Evolutionary conservation across 345 rosid species (phyloP).

Genomic region (Capsella bursapastoris): DNA sequence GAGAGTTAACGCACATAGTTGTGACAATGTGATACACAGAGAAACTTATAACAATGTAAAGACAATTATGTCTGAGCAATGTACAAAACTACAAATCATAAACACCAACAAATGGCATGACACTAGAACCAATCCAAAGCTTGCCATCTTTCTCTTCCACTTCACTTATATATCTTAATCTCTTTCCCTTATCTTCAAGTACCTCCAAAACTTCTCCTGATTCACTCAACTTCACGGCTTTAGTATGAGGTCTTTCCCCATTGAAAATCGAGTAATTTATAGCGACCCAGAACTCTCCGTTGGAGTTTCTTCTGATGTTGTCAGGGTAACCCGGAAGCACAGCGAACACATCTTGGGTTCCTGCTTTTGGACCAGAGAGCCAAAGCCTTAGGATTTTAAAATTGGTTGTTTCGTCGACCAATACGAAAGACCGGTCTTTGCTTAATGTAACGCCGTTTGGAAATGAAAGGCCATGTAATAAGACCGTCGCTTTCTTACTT

Average conservation of each 20-base stretch:
- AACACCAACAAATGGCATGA: constrained; percentile 64
- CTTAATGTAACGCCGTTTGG: constrained; percentile 79
- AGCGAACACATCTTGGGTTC: constrained; percentile 51
- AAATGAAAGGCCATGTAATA: constrained; percentile 59
- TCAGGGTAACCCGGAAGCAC: constrained; percentile 72
- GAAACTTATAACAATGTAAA: constrained; percentile 7
- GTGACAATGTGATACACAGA: background rate
- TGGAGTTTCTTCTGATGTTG: constrained; percentile 58
- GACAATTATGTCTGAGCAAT: constrained; percentile 3
- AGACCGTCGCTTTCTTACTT: constrained; percentile 58
- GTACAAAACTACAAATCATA: constrained; percentile 46
- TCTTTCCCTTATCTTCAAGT: constrained; percentile 59
- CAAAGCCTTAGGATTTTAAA: constrained; percentile 54
- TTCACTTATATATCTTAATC: constrained; percentile 66
- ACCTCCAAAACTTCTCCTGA: constrained; percentile 58
- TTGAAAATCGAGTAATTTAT: constrained; percentile 60
- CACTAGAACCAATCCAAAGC: constrained; percentile 73
- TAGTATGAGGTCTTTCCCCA: constrained; percentile 66
- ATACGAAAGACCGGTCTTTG: constrained; percentile 60
- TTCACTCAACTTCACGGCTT: constrained; percentile 60
- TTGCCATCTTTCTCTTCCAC: constrained; percentile 68
- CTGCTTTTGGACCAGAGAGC: constrained; percentile 54
- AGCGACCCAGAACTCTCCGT: constrained; percentile 82
- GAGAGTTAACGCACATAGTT: constrained; percentile 13
- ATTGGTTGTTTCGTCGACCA: constrained; percentile 58